A percentile compares a stretch with the other conserved stretches of the same genome.
phyloP scores from a whole-genome alignment of 2,329 filamentous ascomycete genomes.

The Penicillium thymicola region DNA sequence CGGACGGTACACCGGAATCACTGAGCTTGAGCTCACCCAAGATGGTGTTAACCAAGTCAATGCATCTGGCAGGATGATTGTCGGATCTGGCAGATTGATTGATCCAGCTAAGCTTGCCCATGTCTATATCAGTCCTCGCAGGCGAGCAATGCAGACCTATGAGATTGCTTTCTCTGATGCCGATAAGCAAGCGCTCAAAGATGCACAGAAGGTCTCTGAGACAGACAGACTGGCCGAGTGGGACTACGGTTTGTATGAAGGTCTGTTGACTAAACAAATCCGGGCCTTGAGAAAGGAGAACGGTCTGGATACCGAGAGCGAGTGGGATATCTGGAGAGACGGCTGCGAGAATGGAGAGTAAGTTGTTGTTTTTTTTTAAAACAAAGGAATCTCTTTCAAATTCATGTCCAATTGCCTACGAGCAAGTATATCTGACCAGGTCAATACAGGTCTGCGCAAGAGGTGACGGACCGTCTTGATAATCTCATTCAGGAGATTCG shows the following conservation, averaged over 20 bases:
- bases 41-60: conserved; percentile 46
- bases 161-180: conserved; percentile 42
- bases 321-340: conserved; percentile 59
- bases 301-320: conserved; percentile 48
- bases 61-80: conserved; percentile 45
- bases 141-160: conserved; percentile 50
- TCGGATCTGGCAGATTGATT: conserved; percentile 51
- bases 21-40: conserved; percentile 44
- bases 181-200: conserved; percentile 20
- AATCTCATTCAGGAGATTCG: conserved; percentile 43
- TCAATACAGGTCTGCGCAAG: conserved; percentile 27
- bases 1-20: conserved; percentile 47
- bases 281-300: conserved; percentile 43
- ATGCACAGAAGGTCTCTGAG: conserved; percentile 41
- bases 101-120: conserved; percentile 49
- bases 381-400: too few relatives aligned
- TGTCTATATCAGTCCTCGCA: conserved; percentile 52
- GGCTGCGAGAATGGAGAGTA: conserved; percentile 58
- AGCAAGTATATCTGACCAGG: conserved; percentile 3
- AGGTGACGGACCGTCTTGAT: conserved; percentile 45
- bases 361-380: conserved; percentile 12
- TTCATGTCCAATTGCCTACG: not conserved
- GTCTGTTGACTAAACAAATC: conserved; percentile 53
- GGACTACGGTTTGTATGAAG: conserved; percentile 64
- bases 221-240: conserved; percentile 57